Conservation (phyloP, 371 early-diverging fungal species). For the Basidiobolus meristosporus region DNA sequence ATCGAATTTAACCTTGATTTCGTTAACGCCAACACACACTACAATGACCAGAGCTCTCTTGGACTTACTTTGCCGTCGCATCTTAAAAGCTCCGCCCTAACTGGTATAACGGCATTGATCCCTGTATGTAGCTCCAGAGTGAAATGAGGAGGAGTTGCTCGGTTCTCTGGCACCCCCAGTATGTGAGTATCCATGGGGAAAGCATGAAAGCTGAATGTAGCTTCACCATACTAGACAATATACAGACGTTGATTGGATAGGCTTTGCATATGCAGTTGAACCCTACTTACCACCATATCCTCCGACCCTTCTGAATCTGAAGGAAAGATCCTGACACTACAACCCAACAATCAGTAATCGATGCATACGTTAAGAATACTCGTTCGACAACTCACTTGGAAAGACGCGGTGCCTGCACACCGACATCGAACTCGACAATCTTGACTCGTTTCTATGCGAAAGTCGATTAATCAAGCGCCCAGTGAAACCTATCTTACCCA, state of each 20-base stretch:
- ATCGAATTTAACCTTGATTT: conserved; percentile 1
- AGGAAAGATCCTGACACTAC: conserved; percentile 3
- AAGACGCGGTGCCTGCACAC: conserved; percentile 3
- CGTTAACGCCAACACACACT: no score
- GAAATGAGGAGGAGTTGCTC: conserved; percentile 3
- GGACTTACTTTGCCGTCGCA: background rate
- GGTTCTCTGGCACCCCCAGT: background rate
- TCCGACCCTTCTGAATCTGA: background rate
- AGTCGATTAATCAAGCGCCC: background rate
- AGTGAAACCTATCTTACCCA: background rate
- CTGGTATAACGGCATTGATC: conserved; percentile 2
- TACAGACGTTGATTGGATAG: background rate
- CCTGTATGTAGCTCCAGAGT: conserved; percentile 3
- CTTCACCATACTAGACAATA: conserved; percentile 3
- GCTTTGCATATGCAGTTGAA: background rate
- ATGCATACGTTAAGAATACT: background rate
- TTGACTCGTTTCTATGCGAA: conserved; percentile 1
- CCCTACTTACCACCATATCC: conserved; percentile 2
- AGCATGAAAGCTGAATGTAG: conserved; percentile 1
- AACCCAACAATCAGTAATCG: background rate
- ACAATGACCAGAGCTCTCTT: no score
- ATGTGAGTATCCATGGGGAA: background rate
- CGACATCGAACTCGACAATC: conserved; percentile 3
- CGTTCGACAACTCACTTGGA: background rate
- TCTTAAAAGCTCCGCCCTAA: conserved; percentile 2